Evolutionary conservation across 2,329 filamentous ascomycete species (phyloP), one percentile per base, ranked within the genome.

Genomic region (Lasiodiplodia citricola): DNA sequence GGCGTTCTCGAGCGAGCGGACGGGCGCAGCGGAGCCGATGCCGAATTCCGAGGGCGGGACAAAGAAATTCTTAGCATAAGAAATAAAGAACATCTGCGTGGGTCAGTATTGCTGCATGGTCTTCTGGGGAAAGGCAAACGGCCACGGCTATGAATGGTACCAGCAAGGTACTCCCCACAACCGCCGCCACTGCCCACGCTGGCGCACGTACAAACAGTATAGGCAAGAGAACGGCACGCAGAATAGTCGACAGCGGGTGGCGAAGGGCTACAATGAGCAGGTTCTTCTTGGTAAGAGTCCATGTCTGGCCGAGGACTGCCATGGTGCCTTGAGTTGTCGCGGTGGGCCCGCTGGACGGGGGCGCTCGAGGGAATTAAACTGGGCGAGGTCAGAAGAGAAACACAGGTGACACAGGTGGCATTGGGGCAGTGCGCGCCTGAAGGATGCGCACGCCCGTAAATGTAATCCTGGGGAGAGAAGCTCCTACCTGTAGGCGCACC

Each of bases 41-140:
- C 94, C 94, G 74, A 87, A 97, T 3, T 86, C 82, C 0, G 91
- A 91, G 1, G 92, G 91, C 0, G 93, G 91, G 3, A 94, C 87
- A 74, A 97, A 95, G 71, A 97, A 87, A 77, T 94, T 94, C 73
- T 92, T 90, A 18, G 93, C 91, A 78, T 91, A 95, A 66, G 83
- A 82, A 57, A 86, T 86, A 73, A 81, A 81, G 75, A 83, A 83
- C 79, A 83, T 82, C 79, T 79, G 14, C 10, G 5, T 11, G n/a
- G 6, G 21, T 66, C n/a, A 56, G 62, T 35, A 4, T 21, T 21
- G 13, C 62, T 55, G 16, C 7, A 18, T 21, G 18, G 41, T 47
- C 28, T 28, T 47, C 41, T 18, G 16, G 31, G 8, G 8, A 10
- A 35, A 35, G 6, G 31, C 31, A 35, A 35, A 35, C 18, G 52